Conservation (phyloP, 2,329 filamentous ascomycete species). For the Stemphylium vesicarium region DNA sequence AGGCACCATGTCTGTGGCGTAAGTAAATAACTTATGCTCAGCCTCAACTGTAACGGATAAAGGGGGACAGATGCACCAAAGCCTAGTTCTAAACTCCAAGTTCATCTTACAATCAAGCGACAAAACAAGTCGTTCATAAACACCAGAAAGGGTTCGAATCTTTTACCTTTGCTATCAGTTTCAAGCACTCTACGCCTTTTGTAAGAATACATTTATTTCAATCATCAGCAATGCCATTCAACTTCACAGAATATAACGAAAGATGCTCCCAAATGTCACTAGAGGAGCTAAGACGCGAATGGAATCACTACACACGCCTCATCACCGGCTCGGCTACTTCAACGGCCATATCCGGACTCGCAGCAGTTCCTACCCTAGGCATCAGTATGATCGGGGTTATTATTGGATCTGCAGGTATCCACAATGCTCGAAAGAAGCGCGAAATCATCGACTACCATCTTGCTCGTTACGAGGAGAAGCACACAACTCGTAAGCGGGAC, state of each 20-base stretch:
- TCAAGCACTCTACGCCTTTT: too few species aligned
- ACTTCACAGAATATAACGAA: background rate
- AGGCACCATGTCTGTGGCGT: too few species aligned
- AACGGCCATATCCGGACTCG: background rate
- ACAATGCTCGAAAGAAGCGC: conserved; percentile 6
- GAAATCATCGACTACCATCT: background rate
- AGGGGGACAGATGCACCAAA: too few species aligned
- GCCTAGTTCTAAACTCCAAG: too few species aligned
- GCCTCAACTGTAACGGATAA: too few species aligned
- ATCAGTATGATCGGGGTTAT: background rate
- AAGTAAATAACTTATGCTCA: too few species aligned
- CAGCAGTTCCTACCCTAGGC: background rate
- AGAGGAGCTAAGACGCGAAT: background rate
- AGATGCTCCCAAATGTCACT: conserved; percentile 1
- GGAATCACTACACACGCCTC: conserved; percentile 4
- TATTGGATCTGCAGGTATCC: conserved; percentile 1
- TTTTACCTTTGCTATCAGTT: too few species aligned
- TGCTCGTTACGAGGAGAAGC: background rate
- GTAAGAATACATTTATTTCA: background rate
- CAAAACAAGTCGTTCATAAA: too few species aligned
- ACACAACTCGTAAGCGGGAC: background rate
- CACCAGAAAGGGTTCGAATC: too few species aligned
- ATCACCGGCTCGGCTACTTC: background rate
- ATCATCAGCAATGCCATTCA: background rate
- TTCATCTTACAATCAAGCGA: too few species aligned